Percentiles rank a stretch among this genome's conserved stretches.
These are phyloP conservation scores for Clitopilus passeckerianus DNA, from an alignment of 768 basidiomycete species.

Conservation along the genomic window DNA sequence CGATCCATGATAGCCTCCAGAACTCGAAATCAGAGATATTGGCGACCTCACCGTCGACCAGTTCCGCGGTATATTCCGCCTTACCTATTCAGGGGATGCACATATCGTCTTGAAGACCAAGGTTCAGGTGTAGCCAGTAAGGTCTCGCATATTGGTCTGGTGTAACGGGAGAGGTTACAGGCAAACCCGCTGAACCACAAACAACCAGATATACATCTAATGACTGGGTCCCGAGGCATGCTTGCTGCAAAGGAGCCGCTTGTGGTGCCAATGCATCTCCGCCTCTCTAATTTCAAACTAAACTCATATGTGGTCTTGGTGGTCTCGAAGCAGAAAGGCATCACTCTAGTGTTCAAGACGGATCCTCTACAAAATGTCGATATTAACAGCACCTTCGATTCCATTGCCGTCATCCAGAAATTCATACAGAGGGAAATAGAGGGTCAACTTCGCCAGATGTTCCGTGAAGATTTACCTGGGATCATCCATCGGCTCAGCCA, in stretches of 20 bases:
- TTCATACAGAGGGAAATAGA: slow-evolving; percentile 98
- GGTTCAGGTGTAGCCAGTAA: slow-evolving; percentile 64
- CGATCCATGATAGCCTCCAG: slow-evolving; percentile 70
- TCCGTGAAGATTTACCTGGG: slow-evolving; percentile 91
- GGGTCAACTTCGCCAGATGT: slow-evolving; percentile 96
- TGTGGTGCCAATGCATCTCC: slow-evolving; percentile 96
- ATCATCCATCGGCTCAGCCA: slow-evolving; percentile 96
- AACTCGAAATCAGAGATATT: slow-evolving; percentile 95
- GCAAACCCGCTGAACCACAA: slow-evolving; percentile 95
- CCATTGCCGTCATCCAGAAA: slow-evolving; percentile 95
- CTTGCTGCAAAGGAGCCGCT: slow-evolving; percentile 93
- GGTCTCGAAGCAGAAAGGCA: slow-evolving; percentile 95
- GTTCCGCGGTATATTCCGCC: slow-evolving; percentile 93
- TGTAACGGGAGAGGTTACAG: slow-evolving; percentile 28
- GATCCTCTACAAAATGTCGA: slow-evolving; percentile 98
- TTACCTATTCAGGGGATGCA: slow-evolving; percentile 94
- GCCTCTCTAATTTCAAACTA: slow-evolving; percentile 91
- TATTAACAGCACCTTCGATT: slow-evolving; percentile 97
- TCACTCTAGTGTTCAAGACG: slow-evolving; percentile 99
- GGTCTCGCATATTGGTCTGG: background rate
- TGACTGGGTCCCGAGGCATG: slow-evolving; percentile 81
- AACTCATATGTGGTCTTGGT: slow-evolving; percentile 96
- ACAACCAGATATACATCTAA: slow-evolving; percentile 83
- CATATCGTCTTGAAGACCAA: slow-evolving; percentile 85
- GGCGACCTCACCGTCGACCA: slow-evolving; percentile 95